phyloP scores from a whole-genome alignment of 202 grass and related monocot genomes.

The Zizania palustris region DNA sequence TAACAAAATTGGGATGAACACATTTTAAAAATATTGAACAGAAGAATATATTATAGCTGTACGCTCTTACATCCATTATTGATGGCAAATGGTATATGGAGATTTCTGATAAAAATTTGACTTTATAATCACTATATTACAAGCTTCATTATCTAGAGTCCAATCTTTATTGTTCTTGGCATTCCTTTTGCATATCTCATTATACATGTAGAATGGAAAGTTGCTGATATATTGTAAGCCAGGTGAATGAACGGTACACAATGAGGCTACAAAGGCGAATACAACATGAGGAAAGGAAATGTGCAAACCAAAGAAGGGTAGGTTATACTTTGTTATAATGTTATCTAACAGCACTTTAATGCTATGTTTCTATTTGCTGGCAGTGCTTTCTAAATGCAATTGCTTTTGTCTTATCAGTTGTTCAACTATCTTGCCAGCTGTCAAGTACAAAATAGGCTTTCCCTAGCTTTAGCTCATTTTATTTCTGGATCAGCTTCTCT shows the following conservation, averaged over 20 bases:
- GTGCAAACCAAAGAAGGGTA: slow-evolving; percentile 80
- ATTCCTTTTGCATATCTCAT: neutral
- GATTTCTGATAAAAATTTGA: too few relatives aligned
- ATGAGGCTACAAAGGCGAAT: slow-evolving; percentile 64
- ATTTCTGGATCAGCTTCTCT: slow-evolving; percentile 73
- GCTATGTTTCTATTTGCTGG: neutral
- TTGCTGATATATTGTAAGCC: slow-evolving; percentile 30
- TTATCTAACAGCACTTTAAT: neutral
- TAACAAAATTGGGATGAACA: neutral
- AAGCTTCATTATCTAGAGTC: neutral
- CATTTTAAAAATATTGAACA: neutral
- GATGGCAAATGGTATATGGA: too few relatives aligned
- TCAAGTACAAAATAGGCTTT: slow-evolving; percentile 10
- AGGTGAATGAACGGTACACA: slow-evolving; percentile 85
- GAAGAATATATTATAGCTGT: neutral
- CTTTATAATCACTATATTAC: neutral
- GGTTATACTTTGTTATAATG: slow-evolving; percentile 21
- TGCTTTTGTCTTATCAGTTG: neutral
- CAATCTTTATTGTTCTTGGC: neutral
- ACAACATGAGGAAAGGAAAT: slow-evolving; percentile 84
- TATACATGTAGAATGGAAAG: slow-evolving; percentile 1
- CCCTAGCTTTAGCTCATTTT: slow-evolving; percentile 34
- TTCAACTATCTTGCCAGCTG: slow-evolving; percentile 12
- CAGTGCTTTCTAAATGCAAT: neutral
- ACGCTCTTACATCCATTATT: too few relatives aligned